Evolutionary conservation across 1,284 basidiomycete species (phyloP), one percentile per base, ranked within the genome.

Genomic region (Exobasidium cylindrosporum): DNA sequence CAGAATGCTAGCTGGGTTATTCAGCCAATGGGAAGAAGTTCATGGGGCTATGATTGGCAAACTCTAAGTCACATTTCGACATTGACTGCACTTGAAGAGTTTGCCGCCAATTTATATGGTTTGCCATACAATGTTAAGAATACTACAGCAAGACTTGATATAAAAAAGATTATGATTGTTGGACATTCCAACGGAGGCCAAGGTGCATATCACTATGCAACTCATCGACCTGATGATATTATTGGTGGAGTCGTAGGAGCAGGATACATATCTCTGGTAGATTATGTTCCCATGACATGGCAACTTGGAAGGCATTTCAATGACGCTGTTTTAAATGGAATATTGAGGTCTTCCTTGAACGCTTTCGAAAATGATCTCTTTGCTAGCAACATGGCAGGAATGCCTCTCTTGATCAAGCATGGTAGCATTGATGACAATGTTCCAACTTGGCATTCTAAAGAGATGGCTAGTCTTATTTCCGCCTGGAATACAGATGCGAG

Each of bases 301-400:
- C 35, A 40, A 40, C 35, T 40, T 10, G 35, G 35, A 17, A 40
- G 35, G 35, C 35, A 40, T 40, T 40, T 10, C 35, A 40, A 40
- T 17, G 35, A 40, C 35, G 35, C 35, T 40, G 7, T 17, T 17
- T 40, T 40, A 17, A 50, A 50, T 50, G 47, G 47, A 7, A 50
- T 31, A 7, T 50, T 50, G 47, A 50, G 47, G 21, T 50, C 47
- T 14, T 50, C 47, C 21, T 50, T 50, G 47, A 40, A 40, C 35
- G 35, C 35, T 7, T 40, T 40, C 17, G 35, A 40, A 17, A 40
- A 40, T 17, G 35, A 40, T 17, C 35, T 40, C 35, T 40, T 40
- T 40, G 35, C 35, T 40, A 40, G 35, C 35, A 40, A 40, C 17
- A 17, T 17, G 7, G 35, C 35, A 40, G 35, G 35, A 10, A 7